These are phyloP conservation scores for Cyberlindnera japonica DNA, from an alignment of 805 yeast species.

Conservation along the genomic window DNA sequence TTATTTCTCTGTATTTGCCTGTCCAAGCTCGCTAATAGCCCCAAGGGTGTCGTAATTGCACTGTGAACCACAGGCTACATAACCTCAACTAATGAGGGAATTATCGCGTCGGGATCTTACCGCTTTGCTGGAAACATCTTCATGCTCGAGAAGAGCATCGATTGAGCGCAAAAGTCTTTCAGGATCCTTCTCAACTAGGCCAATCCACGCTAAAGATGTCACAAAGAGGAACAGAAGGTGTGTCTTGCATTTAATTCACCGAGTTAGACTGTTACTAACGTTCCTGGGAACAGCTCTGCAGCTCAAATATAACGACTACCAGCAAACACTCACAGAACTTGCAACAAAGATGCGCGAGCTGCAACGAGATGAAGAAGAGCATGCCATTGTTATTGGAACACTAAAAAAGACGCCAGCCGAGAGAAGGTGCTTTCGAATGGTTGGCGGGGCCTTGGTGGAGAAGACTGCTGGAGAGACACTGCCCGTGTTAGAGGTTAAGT, in stretches of 20 bases:
- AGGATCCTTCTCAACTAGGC: neutral
- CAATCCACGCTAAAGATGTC: constrained; percentile 8
- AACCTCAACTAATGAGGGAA: neutral
- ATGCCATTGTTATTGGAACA: constrained; percentile 56
- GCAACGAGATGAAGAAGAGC: constrained; percentile 46
- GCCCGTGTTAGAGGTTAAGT: constrained; percentile 56
- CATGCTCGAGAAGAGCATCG: neutral
- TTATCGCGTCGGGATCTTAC: neutral
- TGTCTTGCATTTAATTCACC: neutral
- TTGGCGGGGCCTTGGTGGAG: constrained; percentile 88
- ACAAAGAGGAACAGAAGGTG: constrained; percentile 12
- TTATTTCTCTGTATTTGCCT: no score
- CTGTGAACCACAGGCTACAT: no score
- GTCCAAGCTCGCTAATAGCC: no score
- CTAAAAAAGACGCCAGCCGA: constrained; percentile 46
- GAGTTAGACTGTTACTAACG: neutral
- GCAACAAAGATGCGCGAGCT: constrained; percentile 45
- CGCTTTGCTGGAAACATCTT: neutral
- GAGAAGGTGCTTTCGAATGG: constrained; percentile 87
- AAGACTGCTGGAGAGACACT: constrained; percentile 74
- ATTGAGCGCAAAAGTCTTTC: neutral
- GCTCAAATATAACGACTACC: constrained; percentile 48
- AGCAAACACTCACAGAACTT: constrained; percentile 43
- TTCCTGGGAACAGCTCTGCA: constrained; percentile 32
- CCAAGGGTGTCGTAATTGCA: no score